These are phyloP conservation scores for Blastobotrys serpentis DNA, from an alignment of 1,139 yeast genomes.

Conservation along the genomic window DNA sequence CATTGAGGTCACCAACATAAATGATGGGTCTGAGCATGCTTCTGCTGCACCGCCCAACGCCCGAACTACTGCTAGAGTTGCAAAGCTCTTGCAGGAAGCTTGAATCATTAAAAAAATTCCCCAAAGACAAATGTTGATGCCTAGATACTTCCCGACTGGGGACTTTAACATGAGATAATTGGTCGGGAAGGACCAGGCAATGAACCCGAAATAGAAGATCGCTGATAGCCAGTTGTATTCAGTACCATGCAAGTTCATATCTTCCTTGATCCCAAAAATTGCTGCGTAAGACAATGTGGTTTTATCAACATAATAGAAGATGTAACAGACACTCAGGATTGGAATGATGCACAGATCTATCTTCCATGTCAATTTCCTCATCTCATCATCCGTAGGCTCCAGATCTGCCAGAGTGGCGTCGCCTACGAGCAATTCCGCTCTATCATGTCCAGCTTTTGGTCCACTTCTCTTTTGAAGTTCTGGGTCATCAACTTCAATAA, in stretches of 20 bases:
- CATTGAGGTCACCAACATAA: slow-evolving; percentile 53
- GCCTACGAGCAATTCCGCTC: slow-evolving; percentile 22
- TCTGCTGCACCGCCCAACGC: slow-evolving; percentile 57
- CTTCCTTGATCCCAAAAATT: slow-evolving; percentile 53
- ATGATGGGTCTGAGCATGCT: slow-evolving; percentile 53
- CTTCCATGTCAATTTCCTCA: slow-evolving; percentile 41
- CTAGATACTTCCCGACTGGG: slow-evolving; percentile 55
- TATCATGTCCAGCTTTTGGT: slow-evolving; percentile 9
- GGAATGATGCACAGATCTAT: slow-evolving; percentile 58
- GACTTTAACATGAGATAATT: slow-evolving; percentile 51
- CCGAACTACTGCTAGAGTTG: slow-evolving; percentile 50
- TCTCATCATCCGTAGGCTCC: slow-evolving; percentile 25
- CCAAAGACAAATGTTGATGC: slow-evolving; percentile 50
- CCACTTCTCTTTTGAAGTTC: slow-evolving; percentile 7
- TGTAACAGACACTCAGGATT: slow-evolving; percentile 52
- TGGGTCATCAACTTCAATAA: slow-evolving; percentile 5
- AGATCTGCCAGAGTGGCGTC: slow-evolving; percentile 37
- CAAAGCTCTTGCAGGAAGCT: slow-evolving; percentile 50
- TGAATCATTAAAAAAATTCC: slow-evolving; percentile 49
- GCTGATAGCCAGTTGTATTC: slow-evolving; percentile 59
- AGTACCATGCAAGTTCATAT: slow-evolving; percentile 40
- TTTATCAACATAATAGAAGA: slow-evolving; percentile 65
- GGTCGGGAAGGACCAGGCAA: slow-evolving; percentile 55
- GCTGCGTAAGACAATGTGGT: slow-evolving; percentile 59
- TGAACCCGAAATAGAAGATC: slow-evolving; percentile 54